These are phyloP conservation scores for Coemansia sp. DNA, from an alignment of 192 early-diverging fungal species.

Conservation along the genomic window DNA sequence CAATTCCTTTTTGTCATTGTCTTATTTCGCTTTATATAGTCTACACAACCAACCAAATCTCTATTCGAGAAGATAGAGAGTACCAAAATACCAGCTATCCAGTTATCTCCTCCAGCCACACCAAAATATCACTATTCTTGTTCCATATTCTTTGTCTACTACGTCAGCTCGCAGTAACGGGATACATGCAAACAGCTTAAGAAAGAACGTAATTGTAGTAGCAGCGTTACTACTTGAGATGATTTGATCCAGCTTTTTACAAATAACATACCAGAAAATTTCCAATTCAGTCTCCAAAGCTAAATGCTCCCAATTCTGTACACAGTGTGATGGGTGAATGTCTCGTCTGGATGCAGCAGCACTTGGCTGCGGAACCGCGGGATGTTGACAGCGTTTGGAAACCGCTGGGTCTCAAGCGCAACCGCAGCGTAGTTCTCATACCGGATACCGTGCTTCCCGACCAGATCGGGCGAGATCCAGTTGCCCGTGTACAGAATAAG, in stretches of 20 bases:
- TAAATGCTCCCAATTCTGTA: constrained; percentile 46
- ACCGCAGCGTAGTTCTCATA: constrained; percentile 66
- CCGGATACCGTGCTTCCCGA: constrained; percentile 46
- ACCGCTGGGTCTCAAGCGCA: constrained; percentile 65
- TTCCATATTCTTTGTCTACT: not conserved
- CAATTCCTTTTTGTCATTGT: too few relatives aligned
- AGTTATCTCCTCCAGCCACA: not conserved
- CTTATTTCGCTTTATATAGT: too few relatives aligned
- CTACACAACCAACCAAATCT: too few relatives aligned
- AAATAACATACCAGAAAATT: not conserved
- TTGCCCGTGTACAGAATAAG: constrained; percentile 89
- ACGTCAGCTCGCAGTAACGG: not conserved
- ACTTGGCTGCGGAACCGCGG: constrained; percentile 59
- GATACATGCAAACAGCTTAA: not conserved
- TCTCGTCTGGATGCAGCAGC: constrained; percentile 52
- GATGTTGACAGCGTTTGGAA: constrained; percentile 66
- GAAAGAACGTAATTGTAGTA: not conserved
- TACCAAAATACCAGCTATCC: not conserved
- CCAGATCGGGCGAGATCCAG: constrained; percentile 57
- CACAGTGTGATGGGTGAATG: constrained; percentile 54
- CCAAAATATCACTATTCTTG: not conserved
- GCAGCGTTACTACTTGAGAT: not conserved
- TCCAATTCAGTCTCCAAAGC: not conserved
- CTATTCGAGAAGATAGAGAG: not conserved
- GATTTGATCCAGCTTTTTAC: not conserved